phyloP scores from a whole-genome alignment of 2,329 filamentous ascomycete genomes.

The Alternaria ventricosa region DNA sequence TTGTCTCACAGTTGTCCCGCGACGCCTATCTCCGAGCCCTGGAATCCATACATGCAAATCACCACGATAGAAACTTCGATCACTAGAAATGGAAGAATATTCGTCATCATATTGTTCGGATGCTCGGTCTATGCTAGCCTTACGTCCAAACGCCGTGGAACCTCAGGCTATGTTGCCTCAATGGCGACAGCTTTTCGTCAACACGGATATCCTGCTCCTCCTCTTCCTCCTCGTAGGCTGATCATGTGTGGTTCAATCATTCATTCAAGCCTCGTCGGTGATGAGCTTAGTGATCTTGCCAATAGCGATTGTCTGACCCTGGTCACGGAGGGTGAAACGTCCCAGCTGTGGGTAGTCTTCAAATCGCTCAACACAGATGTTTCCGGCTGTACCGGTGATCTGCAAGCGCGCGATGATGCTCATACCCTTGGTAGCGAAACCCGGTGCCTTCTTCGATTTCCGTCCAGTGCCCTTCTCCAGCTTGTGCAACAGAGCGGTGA shows the following conservation, averaged over 20 bases:
- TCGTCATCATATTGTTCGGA: constrained; percentile 13
- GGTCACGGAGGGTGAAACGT: constrained; percentile 40
- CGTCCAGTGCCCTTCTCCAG: constrained; percentile 92
- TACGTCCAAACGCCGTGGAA: constrained; percentile 2
- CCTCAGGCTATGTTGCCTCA: background rate
- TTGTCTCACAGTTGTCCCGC: constrained; percentile 26
- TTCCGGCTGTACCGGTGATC: constrained; percentile 81
- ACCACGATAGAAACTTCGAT: background rate
- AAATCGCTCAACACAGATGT: constrained; percentile 91
- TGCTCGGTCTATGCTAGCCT: constrained; percentile 1
- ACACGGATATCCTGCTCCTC: background rate
- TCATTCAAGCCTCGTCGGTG: constrained; percentile 35
- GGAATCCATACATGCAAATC: too few species aligned
- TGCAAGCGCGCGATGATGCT: constrained; percentile 93
- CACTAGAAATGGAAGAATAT: background rate
- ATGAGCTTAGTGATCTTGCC: constrained; percentile 97
- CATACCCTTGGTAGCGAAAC: constrained; percentile 82
- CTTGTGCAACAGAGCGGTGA: constrained; percentile 86
- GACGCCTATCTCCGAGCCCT: background rate
- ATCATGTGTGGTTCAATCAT: background rate
- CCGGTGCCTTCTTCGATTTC: constrained; percentile 91
- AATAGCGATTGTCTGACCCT: constrained; percentile 99
- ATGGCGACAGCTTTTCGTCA: background rate
- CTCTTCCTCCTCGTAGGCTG: background rate
- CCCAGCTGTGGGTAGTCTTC: constrained; percentile 85